Conservation (phyloP, 2,329 filamentous ascomycete genomes). For the Neurospora sp. region DNA sequence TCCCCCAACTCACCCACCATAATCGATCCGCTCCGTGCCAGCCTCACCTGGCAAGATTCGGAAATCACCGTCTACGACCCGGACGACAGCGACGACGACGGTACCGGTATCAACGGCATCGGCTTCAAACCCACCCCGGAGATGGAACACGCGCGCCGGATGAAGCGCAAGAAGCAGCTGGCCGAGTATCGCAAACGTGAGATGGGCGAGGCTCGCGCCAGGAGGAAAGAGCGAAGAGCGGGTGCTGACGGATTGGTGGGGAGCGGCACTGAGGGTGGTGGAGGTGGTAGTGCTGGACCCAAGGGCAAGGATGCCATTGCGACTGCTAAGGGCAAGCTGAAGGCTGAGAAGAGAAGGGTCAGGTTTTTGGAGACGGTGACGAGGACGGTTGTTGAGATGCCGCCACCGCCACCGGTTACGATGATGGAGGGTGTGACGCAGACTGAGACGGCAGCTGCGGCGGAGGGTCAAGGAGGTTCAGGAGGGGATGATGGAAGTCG, state of each 20-base stretch:
- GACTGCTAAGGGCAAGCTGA: slow-evolving; percentile 32
- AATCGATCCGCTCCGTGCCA: slow-evolving; percentile 45
- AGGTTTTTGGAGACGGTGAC: slow-evolving; percentile 22
- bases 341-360: slow-evolving; percentile 16
- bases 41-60: slow-evolving; percentile 58
- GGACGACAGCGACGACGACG: slow-evolving; percentile 56
- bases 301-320: slow-evolving; percentile 22
- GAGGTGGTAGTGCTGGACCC: slow-evolving; percentile 27
- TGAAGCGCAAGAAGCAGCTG: slow-evolving; percentile 51
- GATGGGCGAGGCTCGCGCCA: slow-evolving; percentile 48
- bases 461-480: background rate
- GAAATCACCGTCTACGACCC: slow-evolving; percentile 60
- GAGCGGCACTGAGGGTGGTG: slow-evolving; percentile 18
- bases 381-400: slow-evolving; percentile 7
- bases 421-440: background rate
- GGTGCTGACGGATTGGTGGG: slow-evolving; percentile 21
- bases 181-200: slow-evolving; percentile 53
- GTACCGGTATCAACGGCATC: slow-evolving; percentile 57
- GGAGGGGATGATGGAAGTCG: background rate
- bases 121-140: slow-evolving; percentile 56
- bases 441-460: background rate
- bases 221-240: slow-evolving; percentile 42
- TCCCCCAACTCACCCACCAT: slow-evolving; percentile 22
- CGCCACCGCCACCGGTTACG: background rate
- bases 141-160: slow-evolving; percentile 45